Conservation (phyloP, 371 early-diverging fungal genomes). For the Paraphysoderma sedebokerense region DNA sequence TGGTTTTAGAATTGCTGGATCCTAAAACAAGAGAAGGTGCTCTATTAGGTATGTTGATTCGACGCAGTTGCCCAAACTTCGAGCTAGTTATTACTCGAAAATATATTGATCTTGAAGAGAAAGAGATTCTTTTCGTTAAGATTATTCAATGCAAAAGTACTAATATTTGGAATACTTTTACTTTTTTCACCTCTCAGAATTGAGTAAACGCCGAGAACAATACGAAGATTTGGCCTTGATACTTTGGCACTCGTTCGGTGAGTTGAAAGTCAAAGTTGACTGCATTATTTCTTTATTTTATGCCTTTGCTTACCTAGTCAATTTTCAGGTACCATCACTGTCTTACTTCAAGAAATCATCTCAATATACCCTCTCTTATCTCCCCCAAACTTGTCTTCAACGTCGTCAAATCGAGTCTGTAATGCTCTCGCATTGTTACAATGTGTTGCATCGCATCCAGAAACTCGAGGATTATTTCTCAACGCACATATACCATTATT, state of each 20-base stretch:
- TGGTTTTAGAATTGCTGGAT: conserved; percentile 70
- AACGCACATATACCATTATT: conserved; percentile 92
- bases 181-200: conserved; percentile 28
- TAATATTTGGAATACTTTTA: neutral
- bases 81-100: too few relatives aligned
- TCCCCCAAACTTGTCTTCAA: conserved; percentile 72
- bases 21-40: conserved; percentile 68
- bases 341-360: conserved; percentile 85
- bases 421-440: conserved; percentile 91
- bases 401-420: conserved; percentile 84
- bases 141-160: neutral
- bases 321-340: conserved; percentile 69
- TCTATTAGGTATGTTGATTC: conserved; percentile 17
- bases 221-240: conserved; percentile 86
- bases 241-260: conserved; percentile 92
- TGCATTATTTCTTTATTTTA: neutral
- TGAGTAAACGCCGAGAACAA: conserved; percentile 84
- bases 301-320: neutral
- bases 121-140: too few relatives aligned
- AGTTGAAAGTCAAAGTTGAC: neutral
- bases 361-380: conserved; percentile 78
- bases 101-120: too few relatives aligned
- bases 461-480: conserved; percentile 75
- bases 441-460: conserved; percentile 85
- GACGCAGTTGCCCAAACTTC: too few relatives aligned